These are phyloP conservation scores for Pyronema omphalodes DNA, from an alignment of 495 filamentous ascomycete genomes.

Conservation along the genomic window DNA sequence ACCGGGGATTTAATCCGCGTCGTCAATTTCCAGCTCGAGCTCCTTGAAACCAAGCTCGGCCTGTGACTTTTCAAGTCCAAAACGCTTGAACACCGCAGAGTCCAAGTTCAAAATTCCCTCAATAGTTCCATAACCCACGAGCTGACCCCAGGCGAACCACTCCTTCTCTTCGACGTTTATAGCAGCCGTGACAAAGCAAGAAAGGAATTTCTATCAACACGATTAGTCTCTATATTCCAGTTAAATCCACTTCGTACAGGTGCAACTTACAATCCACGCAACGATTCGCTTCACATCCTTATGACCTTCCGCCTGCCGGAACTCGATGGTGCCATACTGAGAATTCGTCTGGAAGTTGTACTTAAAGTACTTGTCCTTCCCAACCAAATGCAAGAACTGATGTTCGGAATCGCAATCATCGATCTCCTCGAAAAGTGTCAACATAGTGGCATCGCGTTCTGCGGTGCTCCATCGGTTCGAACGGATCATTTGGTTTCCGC, in stretches of 20 bases:
- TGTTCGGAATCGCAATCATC: slow-evolving; percentile 1
- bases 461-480: slow-evolving; percentile 11
- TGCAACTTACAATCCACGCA: slow-evolving; percentile 9
- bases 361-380: slow-evolving; percentile 18
- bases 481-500: slow-evolving; percentile 16
- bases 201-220: not conserved
- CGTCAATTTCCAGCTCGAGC: no score
- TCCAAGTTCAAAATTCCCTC: not conserved
- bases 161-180: not conserved
- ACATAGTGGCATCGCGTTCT: slow-evolving; percentile 4
- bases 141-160: not conserved
- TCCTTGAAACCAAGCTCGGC: no score
- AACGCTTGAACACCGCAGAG: not conserved
- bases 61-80: no score
- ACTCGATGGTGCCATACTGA: slow-evolving; percentile 18
- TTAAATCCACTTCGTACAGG: not conserved
- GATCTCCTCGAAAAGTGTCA: slow-evolving; percentile 2
- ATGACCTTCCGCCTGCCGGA: slow-evolving; percentile 15
- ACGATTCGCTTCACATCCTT: slow-evolving; percentile 7
- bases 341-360: slow-evolving; percentile 16
- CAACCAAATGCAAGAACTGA: slow-evolving; percentile 13
- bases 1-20: no score
- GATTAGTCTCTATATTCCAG: not conserved
- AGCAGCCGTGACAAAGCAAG: not conserved
- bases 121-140: not conserved